Evolutionary conservation across 148 eudicot species (phyloP), one percentile per base, ranked within the genome.

Genomic region (Diospyros kaki): DNA sequence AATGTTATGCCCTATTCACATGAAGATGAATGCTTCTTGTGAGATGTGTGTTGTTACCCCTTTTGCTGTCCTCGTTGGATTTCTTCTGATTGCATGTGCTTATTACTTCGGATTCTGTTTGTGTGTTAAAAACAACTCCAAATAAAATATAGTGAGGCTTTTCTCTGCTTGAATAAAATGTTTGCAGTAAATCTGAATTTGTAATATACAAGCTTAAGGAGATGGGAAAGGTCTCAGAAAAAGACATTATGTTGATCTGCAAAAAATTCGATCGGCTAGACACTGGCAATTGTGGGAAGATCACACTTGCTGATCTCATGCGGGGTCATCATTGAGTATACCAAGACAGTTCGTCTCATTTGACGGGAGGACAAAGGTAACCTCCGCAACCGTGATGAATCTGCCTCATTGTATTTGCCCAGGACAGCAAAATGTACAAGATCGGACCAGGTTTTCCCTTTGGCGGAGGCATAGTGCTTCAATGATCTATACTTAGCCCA

Each of bases 181-280:
- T 68, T 78, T 87, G 84, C 94, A 94, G 98, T 72, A 94, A 94
- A 76, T 90, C 98, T 0, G 98, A 94, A 78, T 94, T 80, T 73
- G 97, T 92, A n/a, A 87, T 94, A 81, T 94, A 94, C 94, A 94
- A 94, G 88, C 94, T 94, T 62, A 94, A 92, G 87, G 98, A 90
- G 85, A 85, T 94, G 97, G 94, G 92, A 13, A 92, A 85, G 78
- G 83, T 94, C 40, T 81, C 96, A 66, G 98, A 94, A 68, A 92
- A 92, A 85, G 98, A 94, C 81, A 82, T 94, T 44, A 71, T 85
- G 66, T 81, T 75, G 76, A 90, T 94, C 43, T 90, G 94, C 85
- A 77, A 80, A 80, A 91, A 84, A 80, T 94, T 94, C 71, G 97
- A 92, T 53, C 89, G 88, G 66, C 84, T 92, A 3, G 98, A 94